Evolutionary conservation across 2,329 filamentous ascomycete genomes (phyloP), one percentile per base, ranked within the genome.

Genomic region (Apiospora koreana): DNA sequence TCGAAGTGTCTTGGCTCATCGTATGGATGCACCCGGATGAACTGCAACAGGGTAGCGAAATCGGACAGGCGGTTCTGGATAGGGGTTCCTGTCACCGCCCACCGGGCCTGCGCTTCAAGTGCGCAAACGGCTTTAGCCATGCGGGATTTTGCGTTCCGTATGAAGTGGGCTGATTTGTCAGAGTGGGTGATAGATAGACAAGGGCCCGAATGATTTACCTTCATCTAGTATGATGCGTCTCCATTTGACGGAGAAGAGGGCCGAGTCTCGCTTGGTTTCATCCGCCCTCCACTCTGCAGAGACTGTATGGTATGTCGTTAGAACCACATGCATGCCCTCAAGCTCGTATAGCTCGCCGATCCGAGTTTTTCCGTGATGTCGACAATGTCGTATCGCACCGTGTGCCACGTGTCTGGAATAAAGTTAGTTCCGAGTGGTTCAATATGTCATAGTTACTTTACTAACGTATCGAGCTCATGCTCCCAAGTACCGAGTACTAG

Each of bases 71-170:
- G 75, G 65, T 86, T 87, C 58, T 86, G 84, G 0, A 87, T 82
- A 0, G 85, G 85, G 0, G 85, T 87, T 0, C 84, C 84, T 0
- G 83, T 85, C 0, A 87, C 79, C 0, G 81, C 82, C 85, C 84
- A 86, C 3, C 84, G 78, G 1, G 75, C 76, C 16, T 72, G 69
- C 0, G 81, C 76, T 0, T 81, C 71, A 0, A 87, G 76, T 2
- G 76, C 76, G 31, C 79, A 83, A 0, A 82, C 73, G 0, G 82
- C 82, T 67, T 73, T 76, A 16, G 81, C 76, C 72, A 80, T 83
- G 12, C 70, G 54, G 0, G 80, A 79, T 1, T 75, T 73, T 1
- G 71, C 70, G 41, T 82, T 82, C 2, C 81, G 78, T 41, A 86
- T 82, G 1, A 79, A 73, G 68, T 85, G 83, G 1, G 82, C 84